Evolutionary conservation across 768 basidiomycete genomes (phyloP).

Genomic region (Bullera alba): DNA sequence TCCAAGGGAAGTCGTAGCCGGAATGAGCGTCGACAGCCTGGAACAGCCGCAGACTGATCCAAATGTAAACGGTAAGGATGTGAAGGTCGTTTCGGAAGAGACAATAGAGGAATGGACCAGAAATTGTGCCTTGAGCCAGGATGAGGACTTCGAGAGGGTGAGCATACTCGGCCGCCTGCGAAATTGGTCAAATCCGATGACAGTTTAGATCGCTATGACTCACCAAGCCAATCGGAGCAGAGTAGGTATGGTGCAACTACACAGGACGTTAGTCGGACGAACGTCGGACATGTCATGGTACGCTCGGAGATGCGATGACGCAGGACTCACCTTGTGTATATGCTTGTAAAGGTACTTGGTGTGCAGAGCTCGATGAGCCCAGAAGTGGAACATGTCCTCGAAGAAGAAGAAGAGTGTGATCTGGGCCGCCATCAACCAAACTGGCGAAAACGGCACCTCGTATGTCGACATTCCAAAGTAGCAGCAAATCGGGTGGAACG

Average conservation of each 20-base stretch:
- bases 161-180: conserved; percentile 76
- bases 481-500: conserved; percentile 87
- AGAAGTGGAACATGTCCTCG: conserved; percentile 92
- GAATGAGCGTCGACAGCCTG: conserved; percentile 97
- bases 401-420: conserved; percentile 85
- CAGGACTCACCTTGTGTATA: conserved; percentile 69
- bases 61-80: conserved; percentile 85
- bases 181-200: no score
- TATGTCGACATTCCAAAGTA: conserved; percentile 81
- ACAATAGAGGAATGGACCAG: conserved; percentile 80
- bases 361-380: conserved; percentile 88
- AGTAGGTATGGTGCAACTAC: conserved; percentile 96
- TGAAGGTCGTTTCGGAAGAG: conserved; percentile 68
- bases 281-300: no score
- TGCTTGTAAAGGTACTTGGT: conserved; percentile 68
- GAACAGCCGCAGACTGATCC: conserved; percentile 89
- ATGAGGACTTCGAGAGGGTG: conserved; percentile 95
- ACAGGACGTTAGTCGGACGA: no score
- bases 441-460: conserved; percentile 81
- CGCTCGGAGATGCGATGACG: no score
- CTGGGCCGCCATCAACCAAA: conserved; percentile 65
- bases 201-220: no score
- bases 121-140: conserved; percentile 83
- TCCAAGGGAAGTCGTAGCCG: conserved; percentile 99
- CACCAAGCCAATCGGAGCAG: conserved; percentile 88